These are phyloP conservation scores for Cymbomonas tetramitiformis DNA, from an alignment of 139 green algal genomes.

Conservation along the genomic window DNA sequence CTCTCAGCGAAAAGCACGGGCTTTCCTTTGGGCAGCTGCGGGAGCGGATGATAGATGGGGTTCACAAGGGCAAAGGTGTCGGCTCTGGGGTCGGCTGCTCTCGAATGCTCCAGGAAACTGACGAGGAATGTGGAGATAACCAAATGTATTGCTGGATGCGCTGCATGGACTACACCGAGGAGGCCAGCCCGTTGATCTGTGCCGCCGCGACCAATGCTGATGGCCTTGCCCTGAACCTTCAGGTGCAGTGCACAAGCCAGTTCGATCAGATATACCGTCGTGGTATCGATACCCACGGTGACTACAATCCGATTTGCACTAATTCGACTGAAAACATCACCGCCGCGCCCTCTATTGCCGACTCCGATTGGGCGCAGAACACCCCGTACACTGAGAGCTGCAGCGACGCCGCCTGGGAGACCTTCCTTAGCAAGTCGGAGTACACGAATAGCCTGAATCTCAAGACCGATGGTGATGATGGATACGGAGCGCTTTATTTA, in stretches of 20 bases:
- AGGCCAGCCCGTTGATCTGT: background rate
- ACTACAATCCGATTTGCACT: conserved; percentile 15
- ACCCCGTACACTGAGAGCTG: no score
- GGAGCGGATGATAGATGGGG: background rate
- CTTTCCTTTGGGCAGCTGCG: conserved; percentile 5
- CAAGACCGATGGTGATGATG: no score
- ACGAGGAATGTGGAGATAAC: conserved; percentile 4
- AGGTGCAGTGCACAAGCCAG: conserved; percentile 7
- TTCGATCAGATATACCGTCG: background rate
- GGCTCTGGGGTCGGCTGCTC: conserved; percentile 6
- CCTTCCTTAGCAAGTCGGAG: background rate
- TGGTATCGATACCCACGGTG: conserved; percentile 1
- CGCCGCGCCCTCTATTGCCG: background rate
- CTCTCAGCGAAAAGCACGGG: conserved; percentile 6
- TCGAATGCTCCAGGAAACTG: conserved; percentile 1
- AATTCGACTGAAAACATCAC: background rate
- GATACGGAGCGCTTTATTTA: no score
- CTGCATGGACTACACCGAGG: conserved; percentile 9
- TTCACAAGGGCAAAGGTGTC: background rate
- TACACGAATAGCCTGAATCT: conserved; percentile 2
- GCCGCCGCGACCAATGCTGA: background rate
- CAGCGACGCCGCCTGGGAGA: no score
- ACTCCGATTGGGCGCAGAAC: background rate
- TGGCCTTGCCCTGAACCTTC: background rate
- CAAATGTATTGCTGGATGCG: conserved; percentile 16